These are phyloP conservation scores for Talaromyces funiculosus DNA, from an alignment of 2,329 filamentous ascomycete species.

Conservation along the genomic window DNA sequence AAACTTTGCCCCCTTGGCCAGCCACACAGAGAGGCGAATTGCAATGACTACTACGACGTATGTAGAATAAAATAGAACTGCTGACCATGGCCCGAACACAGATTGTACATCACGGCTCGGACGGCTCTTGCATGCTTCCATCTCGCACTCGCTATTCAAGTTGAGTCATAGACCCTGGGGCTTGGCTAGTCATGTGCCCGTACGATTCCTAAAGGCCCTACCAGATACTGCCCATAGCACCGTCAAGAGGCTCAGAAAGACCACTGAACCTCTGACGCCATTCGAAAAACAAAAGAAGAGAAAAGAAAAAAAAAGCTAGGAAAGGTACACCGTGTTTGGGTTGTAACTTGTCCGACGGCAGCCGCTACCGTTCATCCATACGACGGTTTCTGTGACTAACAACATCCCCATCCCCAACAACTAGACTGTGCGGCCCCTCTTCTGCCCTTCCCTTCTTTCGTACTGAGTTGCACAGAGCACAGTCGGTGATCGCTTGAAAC, in stretches of 20 bases:
- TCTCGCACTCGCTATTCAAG: too few relatives aligned
- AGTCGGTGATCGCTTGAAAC: not conserved
- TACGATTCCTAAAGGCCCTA: not conserved
- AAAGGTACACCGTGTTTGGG: not conserved
- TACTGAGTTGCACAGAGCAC: not conserved
- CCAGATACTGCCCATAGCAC: too few relatives aligned
- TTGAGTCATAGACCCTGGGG: not conserved
- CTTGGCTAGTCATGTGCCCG: slow-evolving; percentile 1
- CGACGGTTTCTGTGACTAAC: slow-evolving; percentile 18
- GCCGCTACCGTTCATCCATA: slow-evolving; percentile 7
- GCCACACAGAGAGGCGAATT: not conserved
- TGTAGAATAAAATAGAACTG: not conserved
- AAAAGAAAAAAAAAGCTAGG: too few relatives aligned
- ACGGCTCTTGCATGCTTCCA: not conserved
- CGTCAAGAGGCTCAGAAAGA: too few relatives aligned
- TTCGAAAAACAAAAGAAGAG: too few relatives aligned
- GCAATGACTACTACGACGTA: too few relatives aligned
- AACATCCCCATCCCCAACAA: slow-evolving; percentile 9
- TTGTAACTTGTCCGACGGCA: slow-evolving; percentile 7
- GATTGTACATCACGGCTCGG: not conserved
- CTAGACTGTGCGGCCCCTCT: slow-evolving; percentile 7
- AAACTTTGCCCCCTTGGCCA: not conserved
- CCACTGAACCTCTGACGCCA: not conserved
- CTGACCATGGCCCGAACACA: not conserved
- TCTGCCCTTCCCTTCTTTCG: not conserved